Base-by-base conservation (phyloP, 140 eudicot species). In the Anethum foeniculum region DNA sequence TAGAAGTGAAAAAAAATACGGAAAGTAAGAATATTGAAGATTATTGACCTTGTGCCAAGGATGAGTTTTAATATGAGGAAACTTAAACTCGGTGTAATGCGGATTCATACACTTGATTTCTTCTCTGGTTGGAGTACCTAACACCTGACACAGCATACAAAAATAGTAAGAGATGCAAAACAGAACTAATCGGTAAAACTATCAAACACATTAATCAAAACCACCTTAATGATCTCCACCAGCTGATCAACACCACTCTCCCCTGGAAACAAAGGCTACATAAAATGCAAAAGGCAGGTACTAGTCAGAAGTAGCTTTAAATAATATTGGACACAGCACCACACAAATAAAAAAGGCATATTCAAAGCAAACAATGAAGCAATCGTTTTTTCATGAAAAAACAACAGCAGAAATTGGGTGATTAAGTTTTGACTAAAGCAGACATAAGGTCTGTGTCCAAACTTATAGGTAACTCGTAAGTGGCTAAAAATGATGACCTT, bases 41-140 rank as follows among this genome's bases (percentile, higher is more conserved):
- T 28, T 75, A 69, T 38, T 15, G 38, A 96, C 99, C 99, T 96
- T 96, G 87, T 96, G 98, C 99, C 98, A 96, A 16, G 99, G 99
- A 81, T 96, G 98, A 83, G 99, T 98, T 87, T 96, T 96, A 82
- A 96, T 96, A 77, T 93, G 97, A 47, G 99, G 99, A 83, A 95
- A 95, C 86, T 93, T 96, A 79, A 91, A 96, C 69, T 96, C 99
- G 2, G 83, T 96, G 85, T 96, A 96, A 84, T 96, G 89, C 11
- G 99, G 99, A 84, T 93, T 96, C 99, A 96, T 96, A 87, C 99
- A 96, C 88, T 90, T 96, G 65, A 96, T 96, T 84, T 96, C 99
- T 81, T 96, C 99, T 74, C 99, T 87, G 39, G 99, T 96, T 79
- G 99, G 99, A 10, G 99, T 93, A 74, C 99, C 99, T 87, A 96